These are phyloP conservation scores for Fusarium sp. DNA, from an alignment of 2,329 filamentous ascomycete species.

Conservation along the genomic window DNA sequence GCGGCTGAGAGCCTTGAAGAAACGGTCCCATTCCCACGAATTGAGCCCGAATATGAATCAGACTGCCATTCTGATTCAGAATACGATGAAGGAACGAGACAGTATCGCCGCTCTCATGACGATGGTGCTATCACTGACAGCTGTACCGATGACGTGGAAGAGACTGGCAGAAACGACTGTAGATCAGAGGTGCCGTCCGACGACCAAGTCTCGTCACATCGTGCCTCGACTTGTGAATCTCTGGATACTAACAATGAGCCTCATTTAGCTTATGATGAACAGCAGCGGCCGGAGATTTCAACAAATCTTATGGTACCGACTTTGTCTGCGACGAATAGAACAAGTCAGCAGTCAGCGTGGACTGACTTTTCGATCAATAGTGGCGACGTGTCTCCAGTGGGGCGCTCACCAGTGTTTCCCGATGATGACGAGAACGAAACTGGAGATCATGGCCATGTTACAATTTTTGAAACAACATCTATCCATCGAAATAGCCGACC, in stretches of 20 bases:
- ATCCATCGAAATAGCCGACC: constrained; percentile 39
- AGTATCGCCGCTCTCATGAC: constrained; percentile 40
- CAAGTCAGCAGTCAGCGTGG: constrained; percentile 67
- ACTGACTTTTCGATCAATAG: constrained; percentile 68
- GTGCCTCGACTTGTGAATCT: constrained; percentile 54
- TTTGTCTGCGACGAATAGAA: constrained; percentile 55
- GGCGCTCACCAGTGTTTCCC: constrained; percentile 44
- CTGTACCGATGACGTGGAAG: constrained; percentile 49
- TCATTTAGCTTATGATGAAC: constrained; percentile 40
- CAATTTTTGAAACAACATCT: constrained; percentile 46
- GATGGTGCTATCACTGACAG: constrained; percentile 49
- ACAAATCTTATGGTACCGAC: constrained; percentile 59
- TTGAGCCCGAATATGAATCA: constrained; percentile 50
- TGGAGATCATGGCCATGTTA: constrained; percentile 45
- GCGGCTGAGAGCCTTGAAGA: constrained; percentile 20
- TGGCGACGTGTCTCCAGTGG: constrained; percentile 50
- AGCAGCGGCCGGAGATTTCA: constrained; percentile 49
- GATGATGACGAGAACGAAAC: constrained; percentile 41
- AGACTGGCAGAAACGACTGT: constrained; percentile 43
- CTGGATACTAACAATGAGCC: constrained; percentile 47
- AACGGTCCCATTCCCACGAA: constrained; percentile 47
- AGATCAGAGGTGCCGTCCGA: constrained; percentile 42
- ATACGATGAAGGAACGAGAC: constrained; percentile 32
- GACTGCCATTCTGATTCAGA: constrained; percentile 52
- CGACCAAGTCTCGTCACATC: constrained; percentile 46